These are phyloP conservation scores for Pittosporum tobira DNA, from an alignment of 129 eudicot genomes.

Conservation along the genomic window DNA sequence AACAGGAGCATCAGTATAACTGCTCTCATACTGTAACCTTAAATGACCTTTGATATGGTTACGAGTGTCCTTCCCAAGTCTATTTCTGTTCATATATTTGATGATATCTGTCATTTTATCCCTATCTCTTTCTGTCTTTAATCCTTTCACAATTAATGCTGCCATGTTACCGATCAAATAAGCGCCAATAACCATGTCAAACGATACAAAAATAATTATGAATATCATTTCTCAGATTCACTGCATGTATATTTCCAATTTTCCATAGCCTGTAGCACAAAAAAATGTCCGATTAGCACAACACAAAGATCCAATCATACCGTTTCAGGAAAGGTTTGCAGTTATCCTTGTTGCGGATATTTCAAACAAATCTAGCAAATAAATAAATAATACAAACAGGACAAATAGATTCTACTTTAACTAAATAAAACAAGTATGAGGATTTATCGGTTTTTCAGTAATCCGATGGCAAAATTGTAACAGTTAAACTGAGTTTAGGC, in stretches of 20 bases:
- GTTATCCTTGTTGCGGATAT: too few species aligned
- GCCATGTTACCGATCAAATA: conserved; percentile 99
- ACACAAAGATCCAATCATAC: background rate
- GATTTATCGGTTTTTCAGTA: too few species aligned
- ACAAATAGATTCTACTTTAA: too few species aligned
- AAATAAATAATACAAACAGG: too few species aligned
- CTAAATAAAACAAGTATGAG: too few species aligned
- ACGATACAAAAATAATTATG: conserved; percentile 79
- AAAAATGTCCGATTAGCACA: conserved; percentile 10
- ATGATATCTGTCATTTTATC: conserved; percentile 89
- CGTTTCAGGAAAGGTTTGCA: background rate
- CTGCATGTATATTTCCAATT: conserved; percentile 98
- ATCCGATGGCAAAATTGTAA: too few species aligned
- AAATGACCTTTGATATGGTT: conserved; percentile 86
- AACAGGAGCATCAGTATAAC: conserved; percentile 71
- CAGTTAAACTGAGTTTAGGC: too few species aligned
- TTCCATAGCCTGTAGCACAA: conserved; percentile 72
- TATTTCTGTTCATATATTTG: conserved; percentile 87
- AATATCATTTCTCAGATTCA: conserved; percentile 93
- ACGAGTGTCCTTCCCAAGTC: conserved; percentile 68
- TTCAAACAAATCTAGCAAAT: too few species aligned
- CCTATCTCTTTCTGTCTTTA: conserved; percentile 86
- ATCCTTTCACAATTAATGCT: conserved; percentile 90
- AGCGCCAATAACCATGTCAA: conserved; percentile 92
- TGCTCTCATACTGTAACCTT: conserved; percentile 81